These are phyloP conservation scores for Metschnikowia kunwiensis DNA, from an alignment of 805 yeast genomes.

Conservation along the genomic window DNA sequence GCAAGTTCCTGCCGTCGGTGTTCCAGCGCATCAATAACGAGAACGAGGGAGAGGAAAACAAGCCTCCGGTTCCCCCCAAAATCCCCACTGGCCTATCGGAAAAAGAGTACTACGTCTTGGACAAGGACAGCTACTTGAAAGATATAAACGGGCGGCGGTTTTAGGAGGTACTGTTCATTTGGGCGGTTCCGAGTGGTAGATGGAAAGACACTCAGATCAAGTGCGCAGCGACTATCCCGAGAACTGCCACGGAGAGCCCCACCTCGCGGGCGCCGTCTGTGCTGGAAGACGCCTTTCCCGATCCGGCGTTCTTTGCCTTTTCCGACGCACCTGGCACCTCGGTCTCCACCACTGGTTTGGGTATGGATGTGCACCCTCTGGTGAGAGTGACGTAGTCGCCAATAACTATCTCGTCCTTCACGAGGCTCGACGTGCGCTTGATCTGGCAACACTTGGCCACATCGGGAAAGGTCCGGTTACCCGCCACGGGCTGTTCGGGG, in stretches of 20 bases:
- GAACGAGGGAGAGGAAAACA: constrained; percentile 26
- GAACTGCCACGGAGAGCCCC: constrained; percentile 20
- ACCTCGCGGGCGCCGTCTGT: constrained; percentile 8
- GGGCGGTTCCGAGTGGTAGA: no score
- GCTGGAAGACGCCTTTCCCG: neutral
- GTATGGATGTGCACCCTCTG: no score
- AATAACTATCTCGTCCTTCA: neutral
- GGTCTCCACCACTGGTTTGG: no score
- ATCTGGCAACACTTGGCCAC: neutral
- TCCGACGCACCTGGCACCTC: no score
- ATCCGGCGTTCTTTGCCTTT: no score
- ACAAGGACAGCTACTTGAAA: constrained; percentile 35
- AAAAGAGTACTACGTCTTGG: constrained; percentile 40
- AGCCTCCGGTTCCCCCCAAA: constrained; percentile 45
- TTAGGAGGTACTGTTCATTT: no score
- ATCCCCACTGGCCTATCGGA: constrained; percentile 42
- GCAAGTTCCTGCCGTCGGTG: constrained; percentile 33
- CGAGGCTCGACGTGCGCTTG: neutral
- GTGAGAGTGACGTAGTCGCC: neutral
- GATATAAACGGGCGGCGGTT: constrained; percentile 38
- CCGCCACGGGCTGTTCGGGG: no score
- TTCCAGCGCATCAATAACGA: constrained; percentile 31
- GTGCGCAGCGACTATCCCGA: constrained; percentile 35
- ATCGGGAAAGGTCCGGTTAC: no score
- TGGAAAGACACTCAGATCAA: constrained; percentile 9